These are phyloP conservation scores for Zizania latifolia DNA, from an alignment of 176 grass and related monocot species.

Conservation along the genomic window DNA sequence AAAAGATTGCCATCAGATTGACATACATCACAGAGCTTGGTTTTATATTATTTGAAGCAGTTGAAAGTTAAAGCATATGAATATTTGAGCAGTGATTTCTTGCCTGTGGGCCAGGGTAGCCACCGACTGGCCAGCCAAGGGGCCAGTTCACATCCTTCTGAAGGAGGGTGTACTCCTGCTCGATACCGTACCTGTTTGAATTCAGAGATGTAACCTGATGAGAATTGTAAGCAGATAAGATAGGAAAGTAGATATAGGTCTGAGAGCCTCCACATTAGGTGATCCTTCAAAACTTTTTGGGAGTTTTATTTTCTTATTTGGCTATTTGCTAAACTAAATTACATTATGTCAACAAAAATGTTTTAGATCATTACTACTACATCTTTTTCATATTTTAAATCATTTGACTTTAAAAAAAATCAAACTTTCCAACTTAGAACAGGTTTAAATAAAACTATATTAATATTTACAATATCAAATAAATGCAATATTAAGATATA, in stretches of 20 bases:
- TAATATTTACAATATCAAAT: too few relatives aligned
- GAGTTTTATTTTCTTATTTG: background rate
- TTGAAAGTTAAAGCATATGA: background rate
- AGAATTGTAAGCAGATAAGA: conserved; percentile 17
- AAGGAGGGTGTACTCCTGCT: conserved; percentile 97
- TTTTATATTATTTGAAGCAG: background rate
- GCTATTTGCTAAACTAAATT: background rate
- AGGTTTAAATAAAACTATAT: too few relatives aligned
- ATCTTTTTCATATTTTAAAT: too few relatives aligned
- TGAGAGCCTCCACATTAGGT: background rate
- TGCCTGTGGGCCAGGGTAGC: conserved; percentile 90
- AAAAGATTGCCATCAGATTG: too few relatives aligned
- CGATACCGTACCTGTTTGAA: conserved; percentile 83
- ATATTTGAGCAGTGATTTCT: background rate
- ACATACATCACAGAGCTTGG: background rate
- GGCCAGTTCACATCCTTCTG: conserved; percentile 93
- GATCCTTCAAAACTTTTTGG: conserved; percentile 10
- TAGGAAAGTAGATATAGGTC: background rate
- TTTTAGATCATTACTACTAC: background rate
- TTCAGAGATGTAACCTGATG: conserved; percentile 19
- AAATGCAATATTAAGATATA: too few relatives aligned
- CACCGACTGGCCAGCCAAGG: conserved; percentile 89
- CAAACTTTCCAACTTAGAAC: too few relatives aligned
- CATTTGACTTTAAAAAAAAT: too few relatives aligned
- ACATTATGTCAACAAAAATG: background rate